Evolutionary conservation across 768 basidiomycete genomes (phyloP).

Genomic region (Tulasnella sp.): DNA sequence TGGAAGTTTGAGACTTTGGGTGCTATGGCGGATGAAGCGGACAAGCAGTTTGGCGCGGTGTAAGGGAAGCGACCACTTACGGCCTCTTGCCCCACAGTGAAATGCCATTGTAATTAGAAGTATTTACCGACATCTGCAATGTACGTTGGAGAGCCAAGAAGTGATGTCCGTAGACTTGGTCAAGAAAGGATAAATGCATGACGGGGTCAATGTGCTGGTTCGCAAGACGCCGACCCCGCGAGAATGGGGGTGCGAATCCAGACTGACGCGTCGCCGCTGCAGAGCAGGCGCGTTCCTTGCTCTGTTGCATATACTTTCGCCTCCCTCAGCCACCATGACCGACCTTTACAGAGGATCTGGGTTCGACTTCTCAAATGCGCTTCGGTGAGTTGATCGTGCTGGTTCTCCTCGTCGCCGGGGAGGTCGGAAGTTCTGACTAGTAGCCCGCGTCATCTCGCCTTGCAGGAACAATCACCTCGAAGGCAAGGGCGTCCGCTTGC

Average conservation of each 20-base stretch:
- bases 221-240: not conserved
- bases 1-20: conserved; percentile 53
- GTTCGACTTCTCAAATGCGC: conserved; percentile 74
- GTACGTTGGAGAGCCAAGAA: not conserved
- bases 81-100: too few relatives aligned
- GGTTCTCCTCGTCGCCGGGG: not conserved
- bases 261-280: conserved; percentile 22
- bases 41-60: too few relatives aligned
- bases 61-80: too few relatives aligned
- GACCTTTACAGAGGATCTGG: conserved; percentile 41
- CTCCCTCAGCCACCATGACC: conserved; percentile 19
- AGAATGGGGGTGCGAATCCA: not conserved
- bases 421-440: too few relatives aligned
- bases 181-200: not conserved
- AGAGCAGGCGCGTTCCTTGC: not conserved
- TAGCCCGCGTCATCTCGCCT: not conserved
- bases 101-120: not conserved
- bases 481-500: conserved; percentile 65
- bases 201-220: not conserved
- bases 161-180: not conserved
- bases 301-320: not conserved
- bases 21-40: conserved; percentile 57
- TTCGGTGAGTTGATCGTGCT: conserved; percentile 46
- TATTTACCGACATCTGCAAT: not conserved
- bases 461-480: conserved; percentile 65